These are phyloP conservation scores for Solanum bukasovii DNA, from an alignment of 257 asterid species.

Conservation along the genomic window DNA sequence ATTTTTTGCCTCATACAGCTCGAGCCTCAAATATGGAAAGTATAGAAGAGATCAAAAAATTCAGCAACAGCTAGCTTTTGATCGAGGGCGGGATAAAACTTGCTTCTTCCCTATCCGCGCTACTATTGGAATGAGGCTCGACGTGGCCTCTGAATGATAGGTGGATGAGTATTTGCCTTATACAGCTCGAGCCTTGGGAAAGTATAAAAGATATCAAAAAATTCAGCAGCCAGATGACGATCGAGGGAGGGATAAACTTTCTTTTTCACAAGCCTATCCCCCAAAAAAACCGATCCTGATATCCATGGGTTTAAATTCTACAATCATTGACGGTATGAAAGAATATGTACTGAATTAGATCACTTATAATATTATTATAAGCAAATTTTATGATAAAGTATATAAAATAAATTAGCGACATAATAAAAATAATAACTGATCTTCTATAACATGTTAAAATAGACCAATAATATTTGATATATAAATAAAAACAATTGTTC, in stretches of 20 bases:
- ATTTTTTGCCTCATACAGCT: neutral
- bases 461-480: neutral
- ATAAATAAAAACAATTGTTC: neutral
- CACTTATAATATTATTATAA: neutral
- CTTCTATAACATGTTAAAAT: neutral
- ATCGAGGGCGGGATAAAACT: neutral
- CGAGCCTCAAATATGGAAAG: neutral
- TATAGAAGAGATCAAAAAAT: neutral
- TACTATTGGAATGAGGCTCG: too few relatives aligned
- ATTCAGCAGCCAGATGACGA: neutral
- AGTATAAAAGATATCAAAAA: neutral
- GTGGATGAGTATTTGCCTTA: constrained; percentile 10
- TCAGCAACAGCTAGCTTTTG: accelerated
- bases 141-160: neutral
- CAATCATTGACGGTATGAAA: neutral
- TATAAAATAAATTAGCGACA: neutral
- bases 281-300: accelerated
- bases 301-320: neutral
- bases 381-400: neutral
- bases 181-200: neutral
- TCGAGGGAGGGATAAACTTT: neutral
- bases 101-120: neutral
- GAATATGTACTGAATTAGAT: neutral
- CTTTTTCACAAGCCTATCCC: neutral
- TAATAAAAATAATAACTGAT: neutral